A percentile compares a stretch with the other conserved stretches of the same genome.
Conservation (phyloP, 768 basidiomycete species). For the Xerocomellus intermedius region DNA sequence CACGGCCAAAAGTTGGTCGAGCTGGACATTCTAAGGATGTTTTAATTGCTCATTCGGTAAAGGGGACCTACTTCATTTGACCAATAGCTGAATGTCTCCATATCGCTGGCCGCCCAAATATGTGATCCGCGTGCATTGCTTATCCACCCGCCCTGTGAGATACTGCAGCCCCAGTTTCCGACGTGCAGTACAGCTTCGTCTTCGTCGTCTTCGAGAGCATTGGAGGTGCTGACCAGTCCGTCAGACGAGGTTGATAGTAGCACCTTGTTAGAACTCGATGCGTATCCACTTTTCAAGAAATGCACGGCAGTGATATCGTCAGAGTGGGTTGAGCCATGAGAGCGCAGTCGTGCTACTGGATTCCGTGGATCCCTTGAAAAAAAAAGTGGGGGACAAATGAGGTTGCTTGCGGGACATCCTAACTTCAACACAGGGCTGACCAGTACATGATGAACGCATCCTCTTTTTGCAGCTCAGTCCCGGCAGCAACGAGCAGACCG, state of each 20-base stretch:
- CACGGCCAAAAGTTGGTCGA: constrained; percentile 53
- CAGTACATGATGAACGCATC: constrained; percentile 86
- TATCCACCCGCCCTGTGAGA: constrained; percentile 76
- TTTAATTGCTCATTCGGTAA: background rate
- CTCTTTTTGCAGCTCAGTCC: constrained; percentile 76
- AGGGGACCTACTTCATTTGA: constrained; percentile 53
- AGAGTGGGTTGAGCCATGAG: constrained; percentile 86
- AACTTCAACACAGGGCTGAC: constrained; percentile 38
- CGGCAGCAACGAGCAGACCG: constrained; percentile 74
- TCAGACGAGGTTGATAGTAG: constrained; percentile 85
- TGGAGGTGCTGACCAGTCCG: constrained; percentile 72
- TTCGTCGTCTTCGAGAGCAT: constrained; percentile 76
- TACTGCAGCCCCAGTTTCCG: constrained; percentile 83
- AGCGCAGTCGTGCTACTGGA: constrained; percentile 63
- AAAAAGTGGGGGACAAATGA: background rate
- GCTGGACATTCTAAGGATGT: constrained; percentile 36
- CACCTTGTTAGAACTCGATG: constrained; percentile 39
- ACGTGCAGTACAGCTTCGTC: constrained; percentile 82
- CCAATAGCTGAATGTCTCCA: constrained; percentile 93
- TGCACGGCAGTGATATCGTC: constrained; percentile 85
- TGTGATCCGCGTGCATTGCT: constrained; percentile 33
- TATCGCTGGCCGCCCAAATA: constrained; percentile 88
- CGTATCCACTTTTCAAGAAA: constrained; percentile 37
- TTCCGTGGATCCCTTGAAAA: constrained; percentile 78
- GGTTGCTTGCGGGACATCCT: background rate